Conservation (phyloP, 441 rosid genomes). For the Biscutella laevigata region DNA sequence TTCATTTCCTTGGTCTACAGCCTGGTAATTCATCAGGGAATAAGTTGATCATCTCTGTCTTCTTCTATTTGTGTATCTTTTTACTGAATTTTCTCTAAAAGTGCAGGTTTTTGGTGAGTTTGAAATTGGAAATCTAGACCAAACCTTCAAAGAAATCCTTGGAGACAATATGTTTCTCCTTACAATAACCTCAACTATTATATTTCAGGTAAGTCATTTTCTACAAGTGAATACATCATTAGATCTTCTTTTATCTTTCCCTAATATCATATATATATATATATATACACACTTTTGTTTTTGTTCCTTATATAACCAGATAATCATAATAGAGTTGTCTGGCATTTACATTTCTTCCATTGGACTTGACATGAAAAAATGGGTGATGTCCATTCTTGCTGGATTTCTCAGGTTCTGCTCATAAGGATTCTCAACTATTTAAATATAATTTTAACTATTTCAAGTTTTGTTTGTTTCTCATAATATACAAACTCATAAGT, state of each 20-base stretch:
- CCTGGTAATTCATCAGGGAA: conserved; percentile 7
- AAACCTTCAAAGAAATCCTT: not conserved
- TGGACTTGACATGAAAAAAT: not conserved
- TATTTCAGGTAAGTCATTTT: conserved; percentile 3
- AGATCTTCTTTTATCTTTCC: not conserved
- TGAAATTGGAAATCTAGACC: not conserved
- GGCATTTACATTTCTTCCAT: not conserved
- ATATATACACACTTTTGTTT: no score
- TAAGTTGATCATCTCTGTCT: not conserved
- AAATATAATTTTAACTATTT: not conserved
- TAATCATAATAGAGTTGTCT: not conserved
- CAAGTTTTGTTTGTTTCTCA: not conserved
- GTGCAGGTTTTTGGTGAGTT: conserved; percentile 7
- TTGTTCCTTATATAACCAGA: not conserved
- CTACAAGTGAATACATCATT: not conserved
- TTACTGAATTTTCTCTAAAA: no score
- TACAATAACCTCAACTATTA: not conserved
- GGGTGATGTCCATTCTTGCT: not conserved
- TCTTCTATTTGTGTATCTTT: no score
- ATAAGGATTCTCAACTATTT: not conserved
- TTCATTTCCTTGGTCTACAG: conserved; percentile 5
- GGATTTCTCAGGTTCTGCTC: conserved; percentile 12
- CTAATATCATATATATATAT: not conserved
- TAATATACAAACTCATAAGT: not conserved
- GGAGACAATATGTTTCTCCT: conserved; percentile 10